Percentiles rank a stretch among this genome's conserved stretches.
Evolutionary conservation across 2,329 filamentous ascomycete species (phyloP).

Genomic region (Fusarium dimerum): DNA sequence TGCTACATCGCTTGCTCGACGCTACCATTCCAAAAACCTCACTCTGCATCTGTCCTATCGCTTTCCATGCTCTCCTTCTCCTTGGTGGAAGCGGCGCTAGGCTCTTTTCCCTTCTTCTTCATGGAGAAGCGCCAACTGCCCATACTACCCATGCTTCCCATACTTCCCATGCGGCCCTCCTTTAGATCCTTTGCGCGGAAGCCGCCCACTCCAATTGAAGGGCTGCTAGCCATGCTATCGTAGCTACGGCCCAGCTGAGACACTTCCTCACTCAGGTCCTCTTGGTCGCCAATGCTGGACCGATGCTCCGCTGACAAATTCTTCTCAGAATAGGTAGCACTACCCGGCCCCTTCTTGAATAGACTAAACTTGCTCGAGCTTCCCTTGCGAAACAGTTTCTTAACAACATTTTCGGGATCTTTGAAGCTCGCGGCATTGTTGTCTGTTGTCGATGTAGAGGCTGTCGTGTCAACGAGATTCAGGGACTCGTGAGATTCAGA

Average conservation of each 20-base stretch:
- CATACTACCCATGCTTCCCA: conserved; percentile 50
- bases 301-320: conserved; percentile 55
- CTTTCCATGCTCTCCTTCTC: conserved; percentile 57
- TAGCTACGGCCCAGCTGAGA: conserved; percentile 49
- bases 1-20: conserved; percentile 5
- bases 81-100: conserved; percentile 22
- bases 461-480: conserved; percentile 50
- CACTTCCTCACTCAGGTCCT: conserved; percentile 52
- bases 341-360: conserved; percentile 62
- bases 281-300: conserved; percentile 58
- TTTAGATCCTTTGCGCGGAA: conserved; percentile 43
- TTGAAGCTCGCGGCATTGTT: conserved; percentile 45
- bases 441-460: conserved; percentile 61
- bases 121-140: conserved; percentile 58
- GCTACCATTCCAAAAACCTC: conserved; percentile 6
- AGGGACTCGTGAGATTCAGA: conserved; percentile 63
- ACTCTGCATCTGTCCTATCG: conserved; percentile 42
- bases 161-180: conserved; percentile 51
- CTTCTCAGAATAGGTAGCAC: conserved; percentile 58
- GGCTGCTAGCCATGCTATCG: conserved; percentile 59
- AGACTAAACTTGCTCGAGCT: conserved; percentile 67
- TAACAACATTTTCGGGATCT: conserved; percentile 58
- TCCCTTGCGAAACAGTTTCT: conserved; percentile 65
- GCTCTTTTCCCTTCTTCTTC: conserved; percentile 60
- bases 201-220: conserved; percentile 54